Evolutionary conservation across 1,139 yeast species (phyloP).

Genomic region (Blastobotrys malaysiensis): DNA sequence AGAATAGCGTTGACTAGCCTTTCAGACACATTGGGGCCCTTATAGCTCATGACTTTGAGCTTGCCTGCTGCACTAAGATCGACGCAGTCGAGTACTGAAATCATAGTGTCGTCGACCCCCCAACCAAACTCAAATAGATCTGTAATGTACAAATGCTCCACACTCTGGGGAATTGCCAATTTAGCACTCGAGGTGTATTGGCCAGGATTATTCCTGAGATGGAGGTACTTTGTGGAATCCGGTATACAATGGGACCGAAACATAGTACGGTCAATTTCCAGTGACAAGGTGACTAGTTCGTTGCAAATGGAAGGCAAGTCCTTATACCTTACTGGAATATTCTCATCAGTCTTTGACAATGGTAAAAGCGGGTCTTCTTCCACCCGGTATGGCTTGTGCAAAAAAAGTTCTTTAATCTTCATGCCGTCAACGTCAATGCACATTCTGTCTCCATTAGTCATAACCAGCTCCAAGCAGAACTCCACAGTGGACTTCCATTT

Average conservation of each 20-base stretch:
- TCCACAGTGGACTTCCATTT: neutral
- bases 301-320: neutral
- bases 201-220: neutral
- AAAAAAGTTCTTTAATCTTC: neutral
- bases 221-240: neutral
- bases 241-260: neutral
- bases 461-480: neutral
- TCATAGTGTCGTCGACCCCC: neutral
- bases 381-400: neutral
- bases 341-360: neutral
- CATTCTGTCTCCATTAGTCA: neutral
- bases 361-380: neutral
- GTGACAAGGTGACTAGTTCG: neutral
- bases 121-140: neutral
- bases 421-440: neutral
- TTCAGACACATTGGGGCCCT: neutral
- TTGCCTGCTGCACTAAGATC: neutral
- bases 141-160: neutral
- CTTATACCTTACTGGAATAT: neutral
- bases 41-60: neutral
- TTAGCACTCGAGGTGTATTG: neutral
- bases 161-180: neutral
- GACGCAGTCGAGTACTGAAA: neutral
- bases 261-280: neutral
- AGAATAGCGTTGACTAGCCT: neutral